Percentiles rank a stretch among this genome's conserved stretches.
Evolutionary conservation across 768 basidiomycete species (phyloP).

Genomic region (Suillus spraguei): DNA sequence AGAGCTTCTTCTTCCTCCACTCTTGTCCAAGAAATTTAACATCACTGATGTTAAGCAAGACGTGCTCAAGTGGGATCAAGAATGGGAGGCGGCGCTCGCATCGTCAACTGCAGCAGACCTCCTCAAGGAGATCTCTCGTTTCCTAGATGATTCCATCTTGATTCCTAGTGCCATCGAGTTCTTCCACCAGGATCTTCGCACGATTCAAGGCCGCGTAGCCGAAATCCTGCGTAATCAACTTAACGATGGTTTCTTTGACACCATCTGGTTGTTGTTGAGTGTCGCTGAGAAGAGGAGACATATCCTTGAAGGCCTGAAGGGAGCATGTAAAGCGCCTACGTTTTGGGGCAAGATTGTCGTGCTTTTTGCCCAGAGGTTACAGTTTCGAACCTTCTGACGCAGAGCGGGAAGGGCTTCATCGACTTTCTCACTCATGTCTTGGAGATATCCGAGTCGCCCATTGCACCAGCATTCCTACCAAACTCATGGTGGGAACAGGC

Average conservation of each 20-base stretch:
- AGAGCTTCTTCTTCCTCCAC: background rate
- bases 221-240: background rate
- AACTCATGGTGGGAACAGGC: slow-evolving; percentile 10
- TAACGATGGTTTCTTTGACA: slow-evolving; percentile 11
- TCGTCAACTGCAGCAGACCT: slow-evolving; percentile 16
- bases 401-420: slow-evolving; percentile 13
- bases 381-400: slow-evolving; percentile 12
- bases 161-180: background rate
- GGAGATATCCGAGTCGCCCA: slow-evolving; percentile 9
- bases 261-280: slow-evolving; percentile 22
- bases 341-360: slow-evolving; percentile 16
- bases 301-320: slow-evolving; percentile 20
- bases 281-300: slow-evolving; percentile 15
- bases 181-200: slow-evolving; percentile 8
- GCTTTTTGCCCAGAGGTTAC: slow-evolving; percentile 24
- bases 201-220: background rate
- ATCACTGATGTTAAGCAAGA: slow-evolving; percentile 17
- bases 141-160: background rate
- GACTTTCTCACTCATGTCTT: slow-evolving; percentile 7
- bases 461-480: background rate
- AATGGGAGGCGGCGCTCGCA: slow-evolving; percentile 21
- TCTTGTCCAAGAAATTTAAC: slow-evolving; percentile 6
- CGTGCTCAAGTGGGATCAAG: slow-evolving; percentile 20
- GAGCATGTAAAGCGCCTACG: slow-evolving; percentile 9
- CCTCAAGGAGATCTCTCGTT: slow-evolving; percentile 9